phyloP scores from a whole-genome alignment of 495 filamentous ascomycete genomes.

The Pyrenopolyporus hunteri region DNA sequence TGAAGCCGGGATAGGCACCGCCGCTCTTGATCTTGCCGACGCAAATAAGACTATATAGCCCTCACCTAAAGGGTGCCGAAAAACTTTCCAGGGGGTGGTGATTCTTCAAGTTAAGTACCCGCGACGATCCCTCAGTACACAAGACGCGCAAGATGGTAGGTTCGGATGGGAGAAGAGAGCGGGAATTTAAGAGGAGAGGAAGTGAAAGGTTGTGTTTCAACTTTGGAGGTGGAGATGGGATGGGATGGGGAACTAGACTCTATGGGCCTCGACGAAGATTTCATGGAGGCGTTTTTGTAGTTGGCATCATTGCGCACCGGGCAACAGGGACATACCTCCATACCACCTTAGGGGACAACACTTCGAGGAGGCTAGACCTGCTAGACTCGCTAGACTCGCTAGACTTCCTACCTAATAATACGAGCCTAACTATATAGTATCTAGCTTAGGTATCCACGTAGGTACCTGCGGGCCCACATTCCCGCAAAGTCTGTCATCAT shows the following conservation, averaged over 20 bases:
- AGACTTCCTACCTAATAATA: no score
- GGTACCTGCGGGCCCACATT: not conserved
- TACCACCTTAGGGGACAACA: not conserved
- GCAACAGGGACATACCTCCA: slow-evolving; percentile 15
- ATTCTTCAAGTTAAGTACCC: not conserved
- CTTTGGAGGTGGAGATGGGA: slow-evolving; percentile 5
- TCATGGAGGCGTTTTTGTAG: not conserved
- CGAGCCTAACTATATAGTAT: no score
- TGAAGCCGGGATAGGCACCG: not conserved
- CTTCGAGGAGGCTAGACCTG: slow-evolving; percentile 15
- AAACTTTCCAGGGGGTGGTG: not conserved
- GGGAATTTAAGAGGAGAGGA: not conserved
- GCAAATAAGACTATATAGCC: not conserved
- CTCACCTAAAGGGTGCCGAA: not conserved
- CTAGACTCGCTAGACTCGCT: no score
- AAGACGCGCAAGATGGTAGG: not conserved
- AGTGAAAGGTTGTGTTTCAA: slow-evolving; percentile 3
- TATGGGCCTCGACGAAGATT: slow-evolving; percentile 2
- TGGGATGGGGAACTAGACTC: not conserved
- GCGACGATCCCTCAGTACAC: not conserved
- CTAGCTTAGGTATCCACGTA: not conserved
- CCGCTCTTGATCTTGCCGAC: not conserved
- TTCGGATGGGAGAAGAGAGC: not conserved
- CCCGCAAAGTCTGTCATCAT: not conserved
- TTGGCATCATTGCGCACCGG: slow-evolving; percentile 25